Evolutionary conservation across 78 protist genomes (phyloP).

Genomic region (Isochrysis galbana): DNA sequence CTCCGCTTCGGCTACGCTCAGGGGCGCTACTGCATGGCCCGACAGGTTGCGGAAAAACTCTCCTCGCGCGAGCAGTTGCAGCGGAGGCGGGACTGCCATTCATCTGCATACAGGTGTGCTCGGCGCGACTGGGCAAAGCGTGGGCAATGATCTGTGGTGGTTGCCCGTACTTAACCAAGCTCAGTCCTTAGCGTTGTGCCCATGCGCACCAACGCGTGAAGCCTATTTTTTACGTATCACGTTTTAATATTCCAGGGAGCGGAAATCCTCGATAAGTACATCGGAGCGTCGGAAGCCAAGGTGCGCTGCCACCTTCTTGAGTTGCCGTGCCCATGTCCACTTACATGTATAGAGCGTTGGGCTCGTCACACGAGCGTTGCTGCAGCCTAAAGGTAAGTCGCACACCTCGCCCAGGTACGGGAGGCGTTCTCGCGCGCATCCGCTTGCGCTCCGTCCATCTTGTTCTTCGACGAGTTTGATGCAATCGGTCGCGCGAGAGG

Average conservation of each 20-base stretch:
- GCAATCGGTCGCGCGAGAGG: constrained; percentile 29
- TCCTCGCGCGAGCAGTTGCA: constrained; percentile 68
- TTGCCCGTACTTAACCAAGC: no score
- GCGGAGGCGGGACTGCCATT: constrained; percentile 77
- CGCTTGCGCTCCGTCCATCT: constrained; percentile 85
- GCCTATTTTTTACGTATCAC: no score
- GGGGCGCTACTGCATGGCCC: constrained; percentile 45
- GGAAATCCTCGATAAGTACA: constrained; percentile 87
- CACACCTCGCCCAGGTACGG: no score
- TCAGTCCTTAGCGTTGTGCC: no score
- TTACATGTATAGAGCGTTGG: no score
- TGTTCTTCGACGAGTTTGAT: constrained; percentile 94
- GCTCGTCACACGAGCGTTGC: no score
- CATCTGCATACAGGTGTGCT: no score
- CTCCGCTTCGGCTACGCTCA: not conserved
- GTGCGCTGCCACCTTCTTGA: constrained; percentile 30
- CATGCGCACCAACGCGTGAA: no score
- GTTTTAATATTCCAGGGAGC: constrained; percentile 97
- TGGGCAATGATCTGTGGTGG: no score
- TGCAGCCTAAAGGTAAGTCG: no score
- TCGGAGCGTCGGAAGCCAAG: constrained; percentile 59
- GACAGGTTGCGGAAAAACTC: constrained; percentile 61
- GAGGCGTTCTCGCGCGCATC: not conserved
- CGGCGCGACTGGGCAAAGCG: no score
- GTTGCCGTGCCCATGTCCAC: not conserved